Percentiles rank a stretch among this genome's conserved stretches.
phyloP scores from a whole-genome alignment of 371 early-diverging fungal species.

The Massospora cicadina region DNA sequence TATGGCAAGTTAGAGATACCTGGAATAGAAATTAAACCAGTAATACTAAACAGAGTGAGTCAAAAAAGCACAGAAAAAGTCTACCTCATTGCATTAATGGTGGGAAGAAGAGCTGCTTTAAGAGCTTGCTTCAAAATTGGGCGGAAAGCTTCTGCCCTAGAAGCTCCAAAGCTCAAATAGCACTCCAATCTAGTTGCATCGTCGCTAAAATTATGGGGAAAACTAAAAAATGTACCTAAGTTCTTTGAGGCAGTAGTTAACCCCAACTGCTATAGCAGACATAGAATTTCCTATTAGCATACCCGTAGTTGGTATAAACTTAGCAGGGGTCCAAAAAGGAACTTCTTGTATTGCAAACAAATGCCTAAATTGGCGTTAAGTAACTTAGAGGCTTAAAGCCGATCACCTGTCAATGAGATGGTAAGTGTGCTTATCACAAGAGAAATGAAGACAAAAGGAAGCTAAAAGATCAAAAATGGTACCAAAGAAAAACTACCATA shows the following conservation, averaged over 20 bases:
- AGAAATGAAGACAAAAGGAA: slow-evolving; percentile 10
- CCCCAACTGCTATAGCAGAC: slow-evolving; percentile 65
- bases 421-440: slow-evolving; percentile 11
- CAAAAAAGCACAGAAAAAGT: neutral
- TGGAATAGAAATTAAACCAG: slow-evolving; percentile 17
- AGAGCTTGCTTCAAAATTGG: slow-evolving; percentile 55
- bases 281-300: slow-evolving; percentile 72
- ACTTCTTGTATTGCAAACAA: slow-evolving; percentile 9
- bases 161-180: slow-evolving; percentile 61
- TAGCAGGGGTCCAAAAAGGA: slow-evolving; percentile 56
- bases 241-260: slow-evolving; percentile 10
- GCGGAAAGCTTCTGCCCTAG: slow-evolving; percentile 65
- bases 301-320: slow-evolving; percentile 77
- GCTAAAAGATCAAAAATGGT: slow-evolving; percentile 10
- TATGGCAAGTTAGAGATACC: slow-evolving; percentile 1
- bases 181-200: slow-evolving; percentile 57
- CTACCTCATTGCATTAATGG: slow-evolving; percentile 57
- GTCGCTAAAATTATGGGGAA: slow-evolving; percentile 17
- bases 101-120: slow-evolving; percentile 57
- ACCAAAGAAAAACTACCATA: slow-evolving; percentile 13
- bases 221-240: slow-evolving; percentile 1
- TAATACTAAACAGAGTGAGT: slow-evolving; percentile 12
- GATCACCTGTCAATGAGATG: slow-evolving; percentile 14
- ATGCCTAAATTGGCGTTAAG: slow-evolving; percentile 6
- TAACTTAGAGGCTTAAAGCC: neutral